Evolutionary conservation across 2,329 filamentous ascomycete species (phyloP).

Genomic region (Oidium heveae): DNA sequence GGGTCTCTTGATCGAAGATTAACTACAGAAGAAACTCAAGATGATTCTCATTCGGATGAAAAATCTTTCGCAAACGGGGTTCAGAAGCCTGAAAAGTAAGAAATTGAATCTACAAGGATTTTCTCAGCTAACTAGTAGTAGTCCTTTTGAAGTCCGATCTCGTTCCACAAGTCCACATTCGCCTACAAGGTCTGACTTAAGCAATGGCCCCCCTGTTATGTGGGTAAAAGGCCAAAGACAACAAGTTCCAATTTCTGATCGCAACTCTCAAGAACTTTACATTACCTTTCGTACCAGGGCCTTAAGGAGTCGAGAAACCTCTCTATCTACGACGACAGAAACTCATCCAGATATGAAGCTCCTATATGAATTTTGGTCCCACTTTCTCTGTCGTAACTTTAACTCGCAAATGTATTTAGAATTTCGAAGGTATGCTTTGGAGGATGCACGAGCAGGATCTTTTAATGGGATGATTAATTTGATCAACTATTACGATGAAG

Average conservation of each 20-base stretch:
- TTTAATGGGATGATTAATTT: conserved; percentile 34
- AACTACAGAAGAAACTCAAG: conserved; percentile 22
- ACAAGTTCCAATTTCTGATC: conserved; percentile 13
- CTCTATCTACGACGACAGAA: conserved; percentile 15
- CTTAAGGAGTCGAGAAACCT: conserved; percentile 16
- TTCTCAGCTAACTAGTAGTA: conserved; percentile 4
- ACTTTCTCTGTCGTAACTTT: conserved; percentile 49
- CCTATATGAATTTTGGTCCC: conserved; percentile 51
- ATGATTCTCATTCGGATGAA: conserved; percentile 15
- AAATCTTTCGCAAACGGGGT: conserved; percentile 15
- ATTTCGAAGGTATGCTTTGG: conserved; percentile 39
- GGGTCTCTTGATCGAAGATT: conserved; percentile 27
- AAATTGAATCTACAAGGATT: background rate
- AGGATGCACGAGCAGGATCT: conserved; percentile 30
- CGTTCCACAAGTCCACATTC: conserved; percentile 10
- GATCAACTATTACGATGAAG: conserved; percentile 37
- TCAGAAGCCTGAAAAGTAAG: conserved; percentile 16
- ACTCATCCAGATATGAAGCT: conserved; percentile 33
- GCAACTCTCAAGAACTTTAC: conserved; percentile 15
- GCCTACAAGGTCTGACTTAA: conserved; percentile 6
- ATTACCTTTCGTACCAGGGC: conserved; percentile 17
- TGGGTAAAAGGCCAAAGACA: conserved; percentile 15
- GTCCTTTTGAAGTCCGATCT: conserved; percentile 9
- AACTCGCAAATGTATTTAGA: conserved; percentile 52
- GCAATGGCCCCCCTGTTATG: conserved; percentile 14